Evolutionary conservation across 345 rosid species (phyloP).

Genomic region (Hibiscus syriacus): DNA sequence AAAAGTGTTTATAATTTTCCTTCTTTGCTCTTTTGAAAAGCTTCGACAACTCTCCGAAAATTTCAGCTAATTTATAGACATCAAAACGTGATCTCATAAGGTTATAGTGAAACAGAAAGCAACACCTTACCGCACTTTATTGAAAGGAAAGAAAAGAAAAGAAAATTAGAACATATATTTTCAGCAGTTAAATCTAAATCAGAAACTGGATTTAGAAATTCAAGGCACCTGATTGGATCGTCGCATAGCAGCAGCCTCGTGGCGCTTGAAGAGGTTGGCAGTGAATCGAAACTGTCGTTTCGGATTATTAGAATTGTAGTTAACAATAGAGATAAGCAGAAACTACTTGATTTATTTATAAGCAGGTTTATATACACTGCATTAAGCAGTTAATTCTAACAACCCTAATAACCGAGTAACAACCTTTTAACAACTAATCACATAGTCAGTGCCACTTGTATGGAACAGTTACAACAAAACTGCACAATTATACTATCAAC

Average conservation of each 20-base stretch:
- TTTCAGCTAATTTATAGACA: not conserved
- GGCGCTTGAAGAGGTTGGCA: not conserved
- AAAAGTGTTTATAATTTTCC: too few relatives aligned
- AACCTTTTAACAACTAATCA: too few relatives aligned
- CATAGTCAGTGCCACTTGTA: too few relatives aligned
- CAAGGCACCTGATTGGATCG: not conserved
- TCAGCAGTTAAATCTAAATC: not conserved
- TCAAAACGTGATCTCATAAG: not conserved
- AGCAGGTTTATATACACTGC: too few relatives aligned
- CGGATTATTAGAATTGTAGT: too few relatives aligned
- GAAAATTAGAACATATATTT: not conserved
- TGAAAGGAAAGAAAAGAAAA: not conserved
- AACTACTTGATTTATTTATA: too few relatives aligned
- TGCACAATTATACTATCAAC: too few relatives aligned
- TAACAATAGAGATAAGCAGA: too few relatives aligned
- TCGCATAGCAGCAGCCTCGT: not conserved
- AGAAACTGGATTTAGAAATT: not conserved
- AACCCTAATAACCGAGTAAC: too few relatives aligned
- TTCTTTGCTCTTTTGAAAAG: too few relatives aligned
- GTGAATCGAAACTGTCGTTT: not conserved
- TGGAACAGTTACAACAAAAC: too few relatives aligned
- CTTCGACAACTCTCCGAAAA: not conserved
- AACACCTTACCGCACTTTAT: not conserved
- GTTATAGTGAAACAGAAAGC: not conserved
- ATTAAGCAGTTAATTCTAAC: too few relatives aligned